Base-by-base conservation (phyloP, 345 rosid genomes). In the Draba incana region DNA sequence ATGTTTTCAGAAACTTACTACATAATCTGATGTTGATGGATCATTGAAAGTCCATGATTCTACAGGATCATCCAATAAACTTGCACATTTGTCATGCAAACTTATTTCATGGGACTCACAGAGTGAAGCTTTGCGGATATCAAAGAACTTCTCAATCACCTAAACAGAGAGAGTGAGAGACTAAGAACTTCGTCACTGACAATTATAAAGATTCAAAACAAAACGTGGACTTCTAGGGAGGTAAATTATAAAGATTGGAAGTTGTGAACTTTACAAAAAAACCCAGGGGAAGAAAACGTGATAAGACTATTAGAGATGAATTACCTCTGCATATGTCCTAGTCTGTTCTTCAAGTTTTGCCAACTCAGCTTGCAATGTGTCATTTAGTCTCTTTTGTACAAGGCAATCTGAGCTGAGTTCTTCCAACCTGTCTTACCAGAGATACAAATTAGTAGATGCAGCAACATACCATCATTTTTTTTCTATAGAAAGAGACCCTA, bases 31-130 rank as follows among this genome's bases (percentile, higher is more conserved):
- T 38, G 92, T 86, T 38, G 99, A 91, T 51, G 81, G 72, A 78
- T 91, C 96, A 74, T 87, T 87, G 71, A 84, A 91, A 66, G 80
- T 87, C 98, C 99, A 94, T 51, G 78, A 66, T 62, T 88, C 97
- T 15, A 49, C 53, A 48, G 97, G 84, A 77, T 89, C 97, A 35
- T 68, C 80, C 78, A 94, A 75, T 38, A 94, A 83, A 72, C 79
- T 78, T 47, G 77, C 71, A 78, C 92, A 91, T 79, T 89, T 89
- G 60, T 87, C 83, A 61, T 87, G 89, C 83, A 77, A 83, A 70
- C 64, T 84, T 52, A 74, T 61, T 71, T 85, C 86, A 69, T 72
- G 79, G 52, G 61, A 67, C 48, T 68, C 90, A 56, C 75, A 77
- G 43, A 75, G 75, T 15, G 85, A 79, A 43, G 78, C 81, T 59